Evolutionary conservation across 2,329 filamentous ascomycete genomes (phyloP).

Genomic region (Dactylonectria estremocensis): DNA sequence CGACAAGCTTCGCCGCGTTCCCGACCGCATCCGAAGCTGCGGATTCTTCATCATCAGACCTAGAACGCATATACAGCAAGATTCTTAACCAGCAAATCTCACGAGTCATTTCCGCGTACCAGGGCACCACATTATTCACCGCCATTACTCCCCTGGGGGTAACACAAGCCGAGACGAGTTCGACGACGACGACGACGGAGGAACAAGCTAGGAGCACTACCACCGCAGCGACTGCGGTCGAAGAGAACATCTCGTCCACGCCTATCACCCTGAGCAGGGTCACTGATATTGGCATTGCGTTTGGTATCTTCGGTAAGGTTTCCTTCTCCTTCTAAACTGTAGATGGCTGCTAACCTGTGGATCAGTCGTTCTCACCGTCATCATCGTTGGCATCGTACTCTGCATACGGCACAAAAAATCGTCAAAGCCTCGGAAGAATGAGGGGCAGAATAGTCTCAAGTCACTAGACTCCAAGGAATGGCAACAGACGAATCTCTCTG

Average conservation of each 20-base stretch:
- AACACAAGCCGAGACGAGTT: slow-evolving; percentile 14
- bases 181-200: slow-evolving; percentile 19
- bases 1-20: not conserved
- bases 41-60: not conserved
- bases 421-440: not conserved
- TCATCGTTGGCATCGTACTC: slow-evolving; percentile 10
- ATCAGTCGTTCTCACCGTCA: slow-evolving; percentile 10
- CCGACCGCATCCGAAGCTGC: not conserved
- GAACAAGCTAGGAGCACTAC: slow-evolving; percentile 26
- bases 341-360: not conserved
- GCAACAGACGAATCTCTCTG: slow-evolving; percentile 6
- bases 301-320: slow-evolving; percentile 35
- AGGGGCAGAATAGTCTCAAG: not conserved
- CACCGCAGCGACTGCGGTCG: slow-evolving; percentile 25
- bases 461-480: slow-evolving; percentile 8
- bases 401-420: not conserved
- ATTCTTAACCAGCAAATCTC: slow-evolving; percentile 41
- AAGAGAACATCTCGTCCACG: slow-evolving; percentile 16
- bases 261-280: slow-evolving; percentile 30
- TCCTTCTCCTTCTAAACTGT: fast-evolving
- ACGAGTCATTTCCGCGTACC: slow-evolving; percentile 40
- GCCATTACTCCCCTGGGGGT: slow-evolving; percentile 38
- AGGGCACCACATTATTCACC: slow-evolving; percentile 44
- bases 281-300: slow-evolving; percentile 42
- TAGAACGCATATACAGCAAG: not conserved